Conservation (phyloP, 768 basidiomycete genomes). For the Collybia sordida region DNA sequence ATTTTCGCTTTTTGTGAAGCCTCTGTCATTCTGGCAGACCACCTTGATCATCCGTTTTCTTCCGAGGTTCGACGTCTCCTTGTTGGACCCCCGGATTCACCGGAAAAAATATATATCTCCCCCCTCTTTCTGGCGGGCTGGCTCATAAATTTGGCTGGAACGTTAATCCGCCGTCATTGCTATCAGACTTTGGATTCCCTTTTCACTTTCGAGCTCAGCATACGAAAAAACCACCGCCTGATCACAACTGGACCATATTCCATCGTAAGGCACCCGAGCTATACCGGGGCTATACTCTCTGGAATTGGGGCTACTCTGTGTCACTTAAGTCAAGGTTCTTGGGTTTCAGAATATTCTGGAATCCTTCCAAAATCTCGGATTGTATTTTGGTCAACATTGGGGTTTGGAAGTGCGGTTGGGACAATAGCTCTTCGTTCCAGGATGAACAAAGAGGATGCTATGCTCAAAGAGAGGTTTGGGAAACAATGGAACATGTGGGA, state of each 20-base stretch:
- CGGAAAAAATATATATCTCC: slow-evolving; percentile 2
- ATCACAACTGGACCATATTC: slow-evolving; percentile 25
- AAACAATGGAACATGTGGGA: slow-evolving; percentile 32
- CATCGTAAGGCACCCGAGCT: slow-evolving; percentile 25
- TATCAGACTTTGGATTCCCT: slow-evolving; percentile 13
- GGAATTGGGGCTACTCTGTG: slow-evolving; percentile 28
- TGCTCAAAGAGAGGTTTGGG: slow-evolving; percentile 28
- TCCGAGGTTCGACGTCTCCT: slow-evolving; percentile 3
- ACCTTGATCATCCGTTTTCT: slow-evolving; percentile 1
- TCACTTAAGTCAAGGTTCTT: slow-evolving; percentile 28
- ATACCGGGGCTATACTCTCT: slow-evolving; percentile 20
- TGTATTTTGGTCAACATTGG: background rate
- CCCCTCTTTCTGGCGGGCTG: slow-evolving; percentile 9
- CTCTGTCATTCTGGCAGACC: slow-evolving; percentile 13
- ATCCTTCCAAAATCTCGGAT: background rate
- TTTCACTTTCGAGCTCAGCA: slow-evolving; percentile 29
- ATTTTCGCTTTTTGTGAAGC: slow-evolving; percentile 16
- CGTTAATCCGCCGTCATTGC: slow-evolving; percentile 5
- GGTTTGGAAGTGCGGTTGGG: background rate
- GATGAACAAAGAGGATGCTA: slow-evolving; percentile 28
- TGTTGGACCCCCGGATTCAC: background rate
- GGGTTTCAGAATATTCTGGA: slow-evolving; percentile 16
- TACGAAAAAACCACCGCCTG: slow-evolving; percentile 20
- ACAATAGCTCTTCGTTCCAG: slow-evolving; percentile 1
- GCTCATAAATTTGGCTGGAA: slow-evolving; percentile 4